phyloP scores from a whole-genome alignment of 768 basidiomycete genomes.

The Boletus subcaerulescens region DNA sequence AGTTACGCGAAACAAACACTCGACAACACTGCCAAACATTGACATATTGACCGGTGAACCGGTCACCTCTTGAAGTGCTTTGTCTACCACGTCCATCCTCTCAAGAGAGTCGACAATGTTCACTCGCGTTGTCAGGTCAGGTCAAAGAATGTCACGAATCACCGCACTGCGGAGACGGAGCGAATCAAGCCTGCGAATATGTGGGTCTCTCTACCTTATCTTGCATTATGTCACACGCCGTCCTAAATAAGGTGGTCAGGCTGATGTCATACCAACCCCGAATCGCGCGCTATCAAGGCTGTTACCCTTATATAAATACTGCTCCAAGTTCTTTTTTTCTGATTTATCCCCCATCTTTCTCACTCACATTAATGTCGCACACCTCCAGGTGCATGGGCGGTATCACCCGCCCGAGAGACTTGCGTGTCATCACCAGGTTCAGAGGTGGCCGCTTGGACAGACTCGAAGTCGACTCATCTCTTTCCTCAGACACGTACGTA shows the following conservation, averaged over 20 bases:
- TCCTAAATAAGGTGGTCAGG: background rate
- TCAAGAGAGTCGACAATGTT: background rate
- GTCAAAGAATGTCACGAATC: background rate
- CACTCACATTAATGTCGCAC: slow-evolving; percentile 10
- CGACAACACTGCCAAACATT: background rate
- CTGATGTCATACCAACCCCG: slow-evolving; percentile 22
- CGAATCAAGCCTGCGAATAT: background rate
- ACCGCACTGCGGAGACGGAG: too few relatives aligned
- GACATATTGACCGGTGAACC: too few relatives aligned
- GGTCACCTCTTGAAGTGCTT: too few relatives aligned
- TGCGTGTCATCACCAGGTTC: slow-evolving; percentile 38
- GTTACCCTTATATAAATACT: slow-evolving; percentile 10
- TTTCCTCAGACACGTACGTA: slow-evolving; percentile 35
- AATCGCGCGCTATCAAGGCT: background rate
- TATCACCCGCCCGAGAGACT: slow-evolving; percentile 36
- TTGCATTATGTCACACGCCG: background rate
- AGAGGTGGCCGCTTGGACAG: slow-evolving; percentile 30
- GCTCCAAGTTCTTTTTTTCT: background rate
- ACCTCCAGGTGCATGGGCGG: slow-evolving; percentile 38
- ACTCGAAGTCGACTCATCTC: slow-evolving; percentile 1
- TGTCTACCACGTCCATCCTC: background rate
- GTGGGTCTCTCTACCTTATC: background rate
- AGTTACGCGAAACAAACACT: background rate
- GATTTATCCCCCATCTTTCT: background rate
- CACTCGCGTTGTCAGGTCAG: background rate